A percentile compares a stretch with the other conserved stretches of the same genome.
Evolutionary conservation across 2,329 filamentous ascomycete genomes (phyloP).

Genomic region (Cryphonectria naterciae): DNA sequence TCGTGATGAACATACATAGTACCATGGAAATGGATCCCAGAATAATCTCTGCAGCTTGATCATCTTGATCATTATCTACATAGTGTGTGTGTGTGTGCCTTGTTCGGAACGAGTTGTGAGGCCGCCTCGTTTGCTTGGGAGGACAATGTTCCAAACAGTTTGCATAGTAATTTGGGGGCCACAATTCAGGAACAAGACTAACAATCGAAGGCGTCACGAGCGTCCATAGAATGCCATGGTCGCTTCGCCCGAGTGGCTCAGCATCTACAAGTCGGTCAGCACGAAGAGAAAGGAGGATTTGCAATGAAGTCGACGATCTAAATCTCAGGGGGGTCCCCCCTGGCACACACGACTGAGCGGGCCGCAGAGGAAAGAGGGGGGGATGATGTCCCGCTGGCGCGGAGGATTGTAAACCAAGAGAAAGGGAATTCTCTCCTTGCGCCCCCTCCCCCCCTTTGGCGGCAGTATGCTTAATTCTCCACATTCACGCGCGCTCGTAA

Average conservation of each 20-base stretch:
- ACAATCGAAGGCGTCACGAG: not conserved
- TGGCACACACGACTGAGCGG: conserved; percentile 2
- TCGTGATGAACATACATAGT: not conserved
- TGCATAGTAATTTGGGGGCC: too few relatives aligned
- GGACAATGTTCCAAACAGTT: too few relatives aligned
- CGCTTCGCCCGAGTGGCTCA: not conserved
- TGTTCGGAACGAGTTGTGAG: not conserved
- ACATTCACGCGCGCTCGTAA: conserved; percentile 4
- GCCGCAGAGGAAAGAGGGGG: not conserved
- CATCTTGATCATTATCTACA: not conserved
- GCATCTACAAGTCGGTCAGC: not conserved
- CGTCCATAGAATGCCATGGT: not conserved
- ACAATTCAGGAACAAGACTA: not conserved
- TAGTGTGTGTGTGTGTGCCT: not conserved
- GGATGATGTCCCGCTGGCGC: conserved; percentile 2
- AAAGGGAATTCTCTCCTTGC: not conserved
- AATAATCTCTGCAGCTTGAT: not conserved
- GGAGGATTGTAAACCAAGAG: conserved; percentile 5
- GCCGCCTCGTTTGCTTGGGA: not conserved
- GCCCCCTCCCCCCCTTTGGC: not conserved
- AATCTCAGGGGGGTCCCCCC: conserved; percentile 19
- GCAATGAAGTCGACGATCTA: conserved; percentile 22
- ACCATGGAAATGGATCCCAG: not conserved
- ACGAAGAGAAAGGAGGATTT: conserved; percentile 26
- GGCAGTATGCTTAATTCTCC: conserved; percentile 25